phyloP scores from a whole-genome alignment of 192 early-diverging fungal species.

The Coemansia umbellata region DNA sequence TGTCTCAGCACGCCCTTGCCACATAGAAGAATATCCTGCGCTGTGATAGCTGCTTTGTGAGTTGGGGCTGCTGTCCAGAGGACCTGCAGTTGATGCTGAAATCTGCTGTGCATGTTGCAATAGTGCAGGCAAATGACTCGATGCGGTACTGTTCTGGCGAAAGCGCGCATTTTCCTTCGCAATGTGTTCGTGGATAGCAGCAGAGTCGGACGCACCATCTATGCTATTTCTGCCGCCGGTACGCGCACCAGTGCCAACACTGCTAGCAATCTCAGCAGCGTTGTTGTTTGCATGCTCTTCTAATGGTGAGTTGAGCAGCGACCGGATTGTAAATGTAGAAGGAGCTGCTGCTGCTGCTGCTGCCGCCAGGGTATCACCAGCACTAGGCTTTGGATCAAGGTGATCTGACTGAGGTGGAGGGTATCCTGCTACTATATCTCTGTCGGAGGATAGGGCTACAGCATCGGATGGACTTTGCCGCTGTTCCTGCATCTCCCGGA shows the following conservation, averaged over 20 bases:
- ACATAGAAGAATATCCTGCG: conserved; percentile 40
- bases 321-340: conserved; percentile 39
- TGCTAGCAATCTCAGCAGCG: conserved; percentile 7
- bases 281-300: not conserved
- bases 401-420: not conserved
- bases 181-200: conserved; percentile 37
- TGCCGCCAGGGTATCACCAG: not conserved
- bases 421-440: not conserved
- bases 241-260: not conserved
- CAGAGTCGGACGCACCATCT: conserved; percentile 5
- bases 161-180: conserved; percentile 48
- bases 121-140: conserved; percentile 8
- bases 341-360: conserved; percentile 2
- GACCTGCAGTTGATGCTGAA: conserved; percentile 7
- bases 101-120: conserved; percentile 1
- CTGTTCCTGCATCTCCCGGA: conserved; percentile 46
- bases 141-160: conserved; percentile 30
- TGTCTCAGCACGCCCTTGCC: conserved; percentile 42
- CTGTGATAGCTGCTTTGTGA: conserved; percentile 51
- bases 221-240: conserved; percentile 1
- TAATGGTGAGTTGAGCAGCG: conserved; percentile 36
- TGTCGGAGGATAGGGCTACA: not conserved
- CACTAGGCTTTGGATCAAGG: not conserved
- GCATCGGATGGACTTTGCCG: conserved; percentile 6
- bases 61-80: conserved; percentile 35